Conservation (phyloP, 805 yeast genomes). For the Spathaspora passalidarum region DNA sequence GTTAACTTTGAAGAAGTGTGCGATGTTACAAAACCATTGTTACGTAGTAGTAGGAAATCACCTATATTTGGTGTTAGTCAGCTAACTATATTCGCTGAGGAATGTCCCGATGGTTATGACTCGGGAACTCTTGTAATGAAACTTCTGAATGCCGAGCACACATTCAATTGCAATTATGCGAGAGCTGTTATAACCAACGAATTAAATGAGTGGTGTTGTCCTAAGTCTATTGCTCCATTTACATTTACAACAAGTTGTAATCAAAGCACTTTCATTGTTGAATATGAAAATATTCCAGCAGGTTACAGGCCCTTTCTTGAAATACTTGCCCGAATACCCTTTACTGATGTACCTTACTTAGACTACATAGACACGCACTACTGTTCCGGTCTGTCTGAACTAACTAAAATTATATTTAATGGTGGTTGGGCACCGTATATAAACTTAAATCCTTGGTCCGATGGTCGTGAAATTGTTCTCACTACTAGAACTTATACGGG, state of each 20-base stretch:
- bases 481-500: conserved; percentile 21
- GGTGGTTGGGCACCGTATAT: conserved; percentile 9
- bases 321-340: conserved; percentile 6
- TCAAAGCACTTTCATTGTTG: conserved; percentile 5
- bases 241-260: conserved; percentile 15
- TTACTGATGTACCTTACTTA: conserved; percentile 7
- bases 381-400: conserved; percentile 7
- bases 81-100: conserved; percentile 11
- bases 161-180: conserved; percentile 15
- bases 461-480: conserved; percentile 11
- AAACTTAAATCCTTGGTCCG: conserved; percentile 9
- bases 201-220: conserved; percentile 21
- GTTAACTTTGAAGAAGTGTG: conserved; percentile 9
- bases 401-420: conserved; percentile 9
- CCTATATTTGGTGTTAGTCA: conserved; percentile 13
- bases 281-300: conserved; percentile 22
- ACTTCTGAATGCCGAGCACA: not conserved
- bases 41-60: conserved; percentile 4
- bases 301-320: conserved; percentile 25
- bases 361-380: not conserved
- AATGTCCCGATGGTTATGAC: conserved; percentile 19
- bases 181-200: conserved; percentile 16
- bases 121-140: conserved; percentile 17
- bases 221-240: conserved; percentile 9
- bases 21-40: conserved; percentile 5